Evolutionary conservation across 331 rosid species (phyloP).

Genomic region (Malus hybrid): DNA sequence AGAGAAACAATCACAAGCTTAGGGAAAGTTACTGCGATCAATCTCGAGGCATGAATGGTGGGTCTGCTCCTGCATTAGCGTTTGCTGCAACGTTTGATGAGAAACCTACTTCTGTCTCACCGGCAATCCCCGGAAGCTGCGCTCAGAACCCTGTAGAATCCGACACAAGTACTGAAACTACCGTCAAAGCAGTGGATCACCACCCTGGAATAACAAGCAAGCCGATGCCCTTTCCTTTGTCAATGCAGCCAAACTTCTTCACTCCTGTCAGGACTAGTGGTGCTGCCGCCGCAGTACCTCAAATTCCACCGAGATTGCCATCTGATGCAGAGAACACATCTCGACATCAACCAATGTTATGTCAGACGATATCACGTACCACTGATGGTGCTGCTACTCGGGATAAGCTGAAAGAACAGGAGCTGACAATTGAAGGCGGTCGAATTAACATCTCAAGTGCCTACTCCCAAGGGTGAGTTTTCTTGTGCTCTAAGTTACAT

Average conservation of each 20-base stretch:
- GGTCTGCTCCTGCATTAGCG: conserved; percentile 43
- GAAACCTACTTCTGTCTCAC: conserved; percentile 41
- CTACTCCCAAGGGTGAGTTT: conserved; percentile 84
- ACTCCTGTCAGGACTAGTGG: conserved; percentile 33
- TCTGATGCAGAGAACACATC: conserved; percentile 49
- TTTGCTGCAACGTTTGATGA: conserved; percentile 57
- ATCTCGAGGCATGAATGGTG: conserved; percentile 41
- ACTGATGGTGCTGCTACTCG: conserved; percentile 28
- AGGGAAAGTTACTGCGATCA: conserved; percentile 50
- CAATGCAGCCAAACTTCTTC: conserved; percentile 49
- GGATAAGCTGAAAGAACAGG: conserved; percentile 74
- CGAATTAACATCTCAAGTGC: conserved; percentile 79
- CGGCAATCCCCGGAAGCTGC: conserved; percentile 35
- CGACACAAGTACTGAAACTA: conserved; percentile 45
- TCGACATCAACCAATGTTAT: conserved; percentile 30
- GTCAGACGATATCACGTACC: conserved; percentile 36
- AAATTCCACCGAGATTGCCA: conserved; percentile 36
- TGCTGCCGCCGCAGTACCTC: conserved; percentile 37
- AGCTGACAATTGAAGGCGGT: conserved; percentile 68
- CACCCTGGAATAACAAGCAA: conserved; percentile 43
- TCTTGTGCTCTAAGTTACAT: conserved; percentile 13
- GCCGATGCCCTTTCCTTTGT: conserved; percentile 35
- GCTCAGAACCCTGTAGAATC: conserved; percentile 45
- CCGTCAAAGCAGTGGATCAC: conserved; percentile 41
- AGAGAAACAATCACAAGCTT: conserved; percentile 57